phyloP scores from a whole-genome alignment of 805 yeast species.

The Kodamaea kakaduensis region DNA sequence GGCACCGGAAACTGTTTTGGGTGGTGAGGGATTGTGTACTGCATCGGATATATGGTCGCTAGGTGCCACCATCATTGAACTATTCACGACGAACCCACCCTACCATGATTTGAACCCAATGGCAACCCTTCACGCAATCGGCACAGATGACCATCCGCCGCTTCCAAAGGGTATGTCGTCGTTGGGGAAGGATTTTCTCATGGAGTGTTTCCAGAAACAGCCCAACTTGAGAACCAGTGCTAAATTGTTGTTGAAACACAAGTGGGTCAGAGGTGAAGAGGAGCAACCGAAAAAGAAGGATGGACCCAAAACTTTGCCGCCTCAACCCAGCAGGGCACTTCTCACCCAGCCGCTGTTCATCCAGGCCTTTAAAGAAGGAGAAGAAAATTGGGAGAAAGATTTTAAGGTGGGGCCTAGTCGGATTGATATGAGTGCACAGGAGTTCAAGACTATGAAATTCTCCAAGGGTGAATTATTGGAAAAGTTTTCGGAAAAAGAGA shows the following conservation, averaged over 20 bases:
- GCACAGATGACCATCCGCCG: constrained; percentile 67
- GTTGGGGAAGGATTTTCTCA: constrained; percentile 51
- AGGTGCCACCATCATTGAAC: constrained; percentile 91
- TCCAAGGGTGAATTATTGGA: constrained; percentile 27
- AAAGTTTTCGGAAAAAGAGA: constrained; percentile 27
- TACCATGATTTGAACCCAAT: constrained; percentile 70
- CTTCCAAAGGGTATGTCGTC: constrained; percentile 52
- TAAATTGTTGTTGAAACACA: constrained; percentile 49
- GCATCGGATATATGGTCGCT: constrained; percentile 92
- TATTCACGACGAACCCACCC: constrained; percentile 84
- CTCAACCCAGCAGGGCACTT: neutral
- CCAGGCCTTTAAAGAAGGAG: constrained; percentile 25
- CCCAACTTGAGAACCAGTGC: constrained; percentile 60
- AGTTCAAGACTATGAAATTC: constrained; percentile 4
- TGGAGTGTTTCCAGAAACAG: constrained; percentile 68
- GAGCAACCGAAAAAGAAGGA: constrained; percentile 9
- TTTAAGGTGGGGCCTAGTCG: constrained; percentile 16
- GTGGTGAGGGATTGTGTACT: constrained; percentile 76
- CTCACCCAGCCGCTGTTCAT: constrained; percentile 16
- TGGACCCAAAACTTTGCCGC: too few species aligned
- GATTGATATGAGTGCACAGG: neutral
- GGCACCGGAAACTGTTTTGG: constrained; percentile 92
- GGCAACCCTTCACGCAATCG: constrained; percentile 82
- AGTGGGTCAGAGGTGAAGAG: constrained; percentile 41
- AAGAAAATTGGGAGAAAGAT: constrained; percentile 36